Percentiles rank a stretch among this genome's conserved stretches.
Conservation (phyloP, 169 alveolate species). For the Fabrea salina region DNA sequence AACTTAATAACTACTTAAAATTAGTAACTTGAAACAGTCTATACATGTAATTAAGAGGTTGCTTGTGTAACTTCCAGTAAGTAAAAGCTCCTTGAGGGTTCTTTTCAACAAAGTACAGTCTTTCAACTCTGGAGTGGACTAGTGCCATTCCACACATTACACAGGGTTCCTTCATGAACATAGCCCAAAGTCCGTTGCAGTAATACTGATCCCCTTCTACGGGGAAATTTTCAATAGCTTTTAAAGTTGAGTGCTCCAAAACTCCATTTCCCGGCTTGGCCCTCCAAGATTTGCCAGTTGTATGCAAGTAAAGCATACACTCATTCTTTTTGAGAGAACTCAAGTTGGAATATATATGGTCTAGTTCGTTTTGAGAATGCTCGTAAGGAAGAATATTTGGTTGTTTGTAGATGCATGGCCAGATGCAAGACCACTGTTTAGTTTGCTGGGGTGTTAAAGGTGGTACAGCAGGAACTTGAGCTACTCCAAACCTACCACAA, state of each 20-base stretch:
- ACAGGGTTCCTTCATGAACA: slow-evolving; percentile 89
- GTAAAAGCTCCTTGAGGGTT: slow-evolving; percentile 49
- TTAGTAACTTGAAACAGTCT: background rate
- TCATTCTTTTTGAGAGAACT: background rate
- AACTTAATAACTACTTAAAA: background rate
- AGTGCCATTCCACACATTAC: slow-evolving; percentile 97
- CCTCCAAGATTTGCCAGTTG: background rate
- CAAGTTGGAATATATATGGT: background rate
- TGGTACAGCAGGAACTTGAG: background rate
- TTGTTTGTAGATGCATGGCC: background rate
- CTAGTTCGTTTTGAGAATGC: background rate
- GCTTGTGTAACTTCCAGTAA: slow-evolving; percentile 1
- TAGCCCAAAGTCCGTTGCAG: slow-evolving; percentile 43
- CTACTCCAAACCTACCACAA: background rate
- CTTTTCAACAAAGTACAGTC: slow-evolving; percentile 75
- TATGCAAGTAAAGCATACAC: background rate
- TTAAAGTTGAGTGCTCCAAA: background rate
- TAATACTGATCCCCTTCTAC: slow-evolving; percentile 39
- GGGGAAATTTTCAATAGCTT: background rate
- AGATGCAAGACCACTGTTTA: background rate
- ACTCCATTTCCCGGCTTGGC: background rate
- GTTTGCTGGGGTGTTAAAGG: background rate
- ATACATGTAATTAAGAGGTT: slow-evolving; percentile 34
- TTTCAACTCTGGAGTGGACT: slow-evolving; percentile 89
- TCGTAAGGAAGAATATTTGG: background rate